Conservation (phyloP, 805 yeast genomes). For the Metschnikowia corniflorae region DNA sequence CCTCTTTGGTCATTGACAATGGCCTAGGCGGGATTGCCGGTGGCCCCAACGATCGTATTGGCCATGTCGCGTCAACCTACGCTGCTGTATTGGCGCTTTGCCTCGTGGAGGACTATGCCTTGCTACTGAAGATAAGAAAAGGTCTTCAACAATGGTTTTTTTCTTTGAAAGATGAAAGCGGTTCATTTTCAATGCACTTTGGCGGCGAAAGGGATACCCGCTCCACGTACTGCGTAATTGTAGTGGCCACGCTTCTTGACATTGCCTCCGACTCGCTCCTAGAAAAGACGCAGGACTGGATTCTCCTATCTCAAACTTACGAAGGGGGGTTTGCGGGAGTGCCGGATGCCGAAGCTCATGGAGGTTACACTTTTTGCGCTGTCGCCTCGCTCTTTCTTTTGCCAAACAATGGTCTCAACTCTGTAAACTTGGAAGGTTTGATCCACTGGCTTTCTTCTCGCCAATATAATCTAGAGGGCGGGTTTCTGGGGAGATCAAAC, state of each 20-base stretch:
- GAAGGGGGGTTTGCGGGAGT: conserved; percentile 95
- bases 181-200: conserved; percentile 70
- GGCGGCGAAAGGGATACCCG: conserved; percentile 86
- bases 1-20: conserved; percentile 24
- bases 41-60: conserved; percentile 68
- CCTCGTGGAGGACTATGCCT: conserved; percentile 38
- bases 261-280: conserved; percentile 59
- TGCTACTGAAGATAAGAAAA: conserved; percentile 29
- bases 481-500: conserved; percentile 85
- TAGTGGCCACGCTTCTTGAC: conserved; percentile 61
- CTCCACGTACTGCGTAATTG: conserved; percentile 83
- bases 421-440: conserved; percentile 47
- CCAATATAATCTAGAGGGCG: conserved; percentile 76
- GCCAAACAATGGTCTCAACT: conserved; percentile 29
- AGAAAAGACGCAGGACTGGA: conserved; percentile 54
- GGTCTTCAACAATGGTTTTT: conserved; percentile 62
- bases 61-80: conserved; percentile 83
- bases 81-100: conserved; percentile 69
- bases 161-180: conserved; percentile 59
- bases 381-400: conserved; percentile 55
- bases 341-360: conserved; percentile 86
- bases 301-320: conserved; percentile 72
- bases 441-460: conserved; percentile 67
- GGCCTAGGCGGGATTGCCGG: conserved; percentile 72
- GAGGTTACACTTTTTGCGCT: conserved; percentile 94